Conservation (phyloP, 2,329 filamentous ascomycete species). For the Cladophialophora immunda region DNA sequence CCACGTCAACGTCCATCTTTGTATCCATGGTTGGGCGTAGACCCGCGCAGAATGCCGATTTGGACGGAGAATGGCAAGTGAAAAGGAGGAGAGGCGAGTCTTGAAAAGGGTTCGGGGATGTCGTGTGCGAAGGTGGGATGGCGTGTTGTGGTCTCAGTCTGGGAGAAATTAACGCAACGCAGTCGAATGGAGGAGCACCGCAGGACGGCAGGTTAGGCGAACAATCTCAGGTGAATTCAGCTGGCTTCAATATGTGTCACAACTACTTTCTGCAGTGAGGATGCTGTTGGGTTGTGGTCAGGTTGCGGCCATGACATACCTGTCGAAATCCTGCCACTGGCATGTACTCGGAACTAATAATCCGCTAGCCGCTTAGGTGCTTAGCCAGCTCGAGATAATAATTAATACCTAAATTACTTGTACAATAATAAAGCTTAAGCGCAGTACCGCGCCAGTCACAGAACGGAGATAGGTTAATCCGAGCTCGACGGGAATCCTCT, state of each 20-base stretch:
- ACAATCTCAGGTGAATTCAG: neutral
- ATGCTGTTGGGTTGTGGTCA: conserved; percentile 23
- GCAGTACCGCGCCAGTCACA: too few species aligned
- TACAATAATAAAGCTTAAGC: too few species aligned
- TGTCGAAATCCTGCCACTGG: conserved; percentile 5
- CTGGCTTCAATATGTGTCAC: conserved; percentile 2
- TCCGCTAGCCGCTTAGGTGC: conserved; percentile 5
- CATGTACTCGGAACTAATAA: conserved; percentile 7
- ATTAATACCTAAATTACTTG: too few species aligned
- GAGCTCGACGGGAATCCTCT: too few species aligned
- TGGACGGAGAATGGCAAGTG: conserved; percentile 27
- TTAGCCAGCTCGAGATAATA: conserved; percentile 1
- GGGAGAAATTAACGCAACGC: neutral
- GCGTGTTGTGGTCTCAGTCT: conserved; percentile 30
- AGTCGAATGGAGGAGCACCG: neutral
- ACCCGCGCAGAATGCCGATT: conserved; percentile 20
- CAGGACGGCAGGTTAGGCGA: conserved; percentile 9
- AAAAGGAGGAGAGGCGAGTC: conserved; percentile 41
- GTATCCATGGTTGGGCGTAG: conserved; percentile 76
- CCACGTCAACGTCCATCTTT: conserved; percentile 96
- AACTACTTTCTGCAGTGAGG: neutral
- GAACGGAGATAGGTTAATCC: too few species aligned
- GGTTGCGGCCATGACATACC: conserved; percentile 27
- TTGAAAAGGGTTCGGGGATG: conserved; percentile 33
- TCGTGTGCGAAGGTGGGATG: conserved; percentile 30